Conservation (phyloP, 2,329 filamentous ascomycete species). For the Aspergillus uvarum region DNA sequence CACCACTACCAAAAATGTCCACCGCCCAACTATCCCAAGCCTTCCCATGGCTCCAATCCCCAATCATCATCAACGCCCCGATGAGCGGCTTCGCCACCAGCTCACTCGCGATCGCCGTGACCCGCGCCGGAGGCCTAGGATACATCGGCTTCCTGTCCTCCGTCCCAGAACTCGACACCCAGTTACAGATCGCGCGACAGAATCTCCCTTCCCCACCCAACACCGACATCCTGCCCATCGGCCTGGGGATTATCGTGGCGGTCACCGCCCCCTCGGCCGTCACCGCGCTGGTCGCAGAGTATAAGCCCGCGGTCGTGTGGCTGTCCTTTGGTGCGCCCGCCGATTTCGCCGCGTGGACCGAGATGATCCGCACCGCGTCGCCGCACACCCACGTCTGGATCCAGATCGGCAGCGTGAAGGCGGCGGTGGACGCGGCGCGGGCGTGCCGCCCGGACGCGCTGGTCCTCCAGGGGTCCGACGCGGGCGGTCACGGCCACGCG, state of each 20-base stretch:
- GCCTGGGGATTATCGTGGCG: neutral
- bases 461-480: conserved; percentile 19
- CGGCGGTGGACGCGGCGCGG: conserved; percentile 12
- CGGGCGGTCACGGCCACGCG: conserved; percentile 16
- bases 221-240: neutral
- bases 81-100: conserved; percentile 19
- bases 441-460: conserved; percentile 16
- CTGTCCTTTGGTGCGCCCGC: conserved; percentile 15
- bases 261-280: neutral
- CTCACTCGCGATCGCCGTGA: conserved; percentile 15
- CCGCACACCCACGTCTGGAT: conserved; percentile 16
- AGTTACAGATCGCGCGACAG: neutral
- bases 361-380: conserved; percentile 9
- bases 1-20: neutral
- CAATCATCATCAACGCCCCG: conserved; percentile 18
- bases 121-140: conserved; percentile 16
- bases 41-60: conserved; percentile 16
- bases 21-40: neutral
- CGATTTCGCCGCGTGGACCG: conserved; percentile 11
- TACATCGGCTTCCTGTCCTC: conserved; percentile 16
- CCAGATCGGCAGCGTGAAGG: conserved; percentile 13
- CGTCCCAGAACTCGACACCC: conserved; percentile 4
- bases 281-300: conserved; percentile 9
- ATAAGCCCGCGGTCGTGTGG: conserved; percentile 17
- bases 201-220: neutral